Evolutionary conservation across 176 grass and related monocot species (phyloP).

Genomic region (Hyparrhenia diplandra): DNA sequence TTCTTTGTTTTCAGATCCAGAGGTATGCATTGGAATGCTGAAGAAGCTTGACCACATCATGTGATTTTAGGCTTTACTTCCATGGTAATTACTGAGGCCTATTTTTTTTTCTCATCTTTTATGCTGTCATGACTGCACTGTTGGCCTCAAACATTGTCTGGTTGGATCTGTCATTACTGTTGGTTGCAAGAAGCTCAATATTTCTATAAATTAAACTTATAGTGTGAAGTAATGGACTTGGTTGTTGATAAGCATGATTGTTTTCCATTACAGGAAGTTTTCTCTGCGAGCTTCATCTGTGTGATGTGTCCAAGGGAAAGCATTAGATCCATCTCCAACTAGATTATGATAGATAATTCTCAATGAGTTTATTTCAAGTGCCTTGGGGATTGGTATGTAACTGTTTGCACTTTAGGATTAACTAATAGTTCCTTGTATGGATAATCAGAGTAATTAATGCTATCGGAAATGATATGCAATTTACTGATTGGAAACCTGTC

Average conservation of each 20-base stretch:
- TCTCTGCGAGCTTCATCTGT: constrained; percentile 5
- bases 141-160: background rate
- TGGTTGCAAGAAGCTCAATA: background rate
- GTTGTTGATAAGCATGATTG: constrained; percentile 10
- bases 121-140: constrained; percentile 1
- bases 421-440: background rate
- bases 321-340: constrained; percentile 10
- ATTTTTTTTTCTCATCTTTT: constrained; percentile 11
- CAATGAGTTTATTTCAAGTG: constrained; percentile 21
- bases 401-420: background rate
- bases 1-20: constrained; percentile 51
- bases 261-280: constrained; percentile 22
- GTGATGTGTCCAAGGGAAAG: background rate
- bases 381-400: constrained; percentile 32
- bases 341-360: constrained; percentile 29
- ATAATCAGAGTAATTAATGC: background rate
- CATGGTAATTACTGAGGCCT: constrained; percentile 30
- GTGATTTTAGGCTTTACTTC: constrained; percentile 1
- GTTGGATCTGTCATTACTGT: background rate
- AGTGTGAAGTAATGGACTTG: background rate
- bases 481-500: background rate
- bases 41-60: constrained; percentile 1
- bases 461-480: constrained; percentile 4
- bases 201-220: background rate
- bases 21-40: constrained; percentile 54